Evolutionary conservation across 2,329 filamentous ascomycete genomes (phyloP).

Genomic region (Aureobasidium lini): DNA sequence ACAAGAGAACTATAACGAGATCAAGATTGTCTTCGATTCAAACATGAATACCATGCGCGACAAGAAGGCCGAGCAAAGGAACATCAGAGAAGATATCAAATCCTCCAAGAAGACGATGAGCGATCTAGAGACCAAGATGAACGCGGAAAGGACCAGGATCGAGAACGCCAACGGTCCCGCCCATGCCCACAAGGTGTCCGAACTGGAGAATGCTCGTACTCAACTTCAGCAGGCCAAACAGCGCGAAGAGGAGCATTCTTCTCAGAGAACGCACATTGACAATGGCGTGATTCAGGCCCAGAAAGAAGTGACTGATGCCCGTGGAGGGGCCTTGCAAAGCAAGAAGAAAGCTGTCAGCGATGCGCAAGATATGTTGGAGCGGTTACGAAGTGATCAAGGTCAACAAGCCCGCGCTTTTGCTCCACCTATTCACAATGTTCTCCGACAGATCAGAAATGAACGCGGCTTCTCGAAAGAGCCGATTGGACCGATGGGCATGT

Average conservation of each 20-base stretch:
- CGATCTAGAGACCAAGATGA: constrained; percentile 39
- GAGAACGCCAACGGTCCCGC: constrained; percentile 58
- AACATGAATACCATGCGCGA: constrained; percentile 22
- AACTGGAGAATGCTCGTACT: constrained; percentile 48
- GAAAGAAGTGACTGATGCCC: constrained; percentile 28
- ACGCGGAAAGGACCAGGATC: constrained; percentile 54
- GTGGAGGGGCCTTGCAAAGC: constrained; percentile 19
- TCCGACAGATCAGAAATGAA: constrained; percentile 64
- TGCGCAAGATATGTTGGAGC: constrained; percentile 34
- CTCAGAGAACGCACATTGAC: constrained; percentile 31
- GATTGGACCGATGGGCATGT: constrained; percentile 73
- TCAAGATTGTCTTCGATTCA: constrained; percentile 45
- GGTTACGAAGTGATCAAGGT: constrained; percentile 50
- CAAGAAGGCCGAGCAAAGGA: constrained; percentile 51
- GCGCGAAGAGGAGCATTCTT: constrained; percentile 38
- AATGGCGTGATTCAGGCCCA: constrained; percentile 30
- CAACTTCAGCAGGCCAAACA: constrained; percentile 33
- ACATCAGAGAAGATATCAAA: constrained; percentile 54
- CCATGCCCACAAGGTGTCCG: constrained; percentile 52
- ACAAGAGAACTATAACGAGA: constrained; percentile 40
- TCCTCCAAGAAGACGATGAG: constrained; percentile 39
- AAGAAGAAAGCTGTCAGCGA: constrained; percentile 35
- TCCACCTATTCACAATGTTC: constrained; percentile 52
- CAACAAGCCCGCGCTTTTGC: constrained; percentile 60
- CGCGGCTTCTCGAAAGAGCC: constrained; percentile 61